phyloP scores from a whole-genome alignment of 2,329 filamentous ascomycete genomes.

The Neocucurbitaria cava region DNA sequence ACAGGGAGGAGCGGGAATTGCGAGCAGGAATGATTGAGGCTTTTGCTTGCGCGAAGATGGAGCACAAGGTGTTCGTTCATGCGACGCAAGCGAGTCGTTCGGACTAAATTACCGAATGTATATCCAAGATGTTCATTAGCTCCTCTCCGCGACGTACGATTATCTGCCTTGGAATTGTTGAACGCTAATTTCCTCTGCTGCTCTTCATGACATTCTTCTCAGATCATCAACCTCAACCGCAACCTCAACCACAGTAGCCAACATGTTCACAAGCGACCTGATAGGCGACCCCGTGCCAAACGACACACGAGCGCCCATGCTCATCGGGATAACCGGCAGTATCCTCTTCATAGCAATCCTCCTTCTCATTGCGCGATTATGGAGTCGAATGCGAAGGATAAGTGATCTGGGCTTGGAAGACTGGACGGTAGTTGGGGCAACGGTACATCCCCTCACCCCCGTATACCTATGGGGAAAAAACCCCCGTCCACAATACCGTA shows the following conservation, averaged over 20 bases:
- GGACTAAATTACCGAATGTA: too few species aligned
- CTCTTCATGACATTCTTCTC: neutral
- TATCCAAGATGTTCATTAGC: too few species aligned
- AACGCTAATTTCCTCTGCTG: too few species aligned
- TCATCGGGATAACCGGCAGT: constrained; percentile 27
- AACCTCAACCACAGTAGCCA: neutral
- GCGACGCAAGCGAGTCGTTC: too few species aligned
- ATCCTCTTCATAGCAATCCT: constrained; percentile 22
- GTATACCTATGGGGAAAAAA: too few species aligned
- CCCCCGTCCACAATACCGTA: neutral
- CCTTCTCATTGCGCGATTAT: constrained; percentile 27
- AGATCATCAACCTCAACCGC: neutral
- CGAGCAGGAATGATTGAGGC: too few species aligned
- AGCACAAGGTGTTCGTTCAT: neutral
- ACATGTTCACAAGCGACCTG: neutral
- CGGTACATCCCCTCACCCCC: constrained; percentile 14
- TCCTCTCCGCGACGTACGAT: too few species aligned
- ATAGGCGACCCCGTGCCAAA: constrained; percentile 2
- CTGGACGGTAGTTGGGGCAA: constrained; percentile 26
- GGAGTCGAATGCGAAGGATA: constrained; percentile 21
- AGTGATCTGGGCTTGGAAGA: constrained; percentile 23
- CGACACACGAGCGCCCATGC: constrained; percentile 27
- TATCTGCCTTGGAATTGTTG: too few species aligned
- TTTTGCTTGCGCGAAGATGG: neutral
- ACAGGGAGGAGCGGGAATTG: too few species aligned